Conservation (phyloP, 1,139 yeast species). For the Ogataea hybrid region DNA sequence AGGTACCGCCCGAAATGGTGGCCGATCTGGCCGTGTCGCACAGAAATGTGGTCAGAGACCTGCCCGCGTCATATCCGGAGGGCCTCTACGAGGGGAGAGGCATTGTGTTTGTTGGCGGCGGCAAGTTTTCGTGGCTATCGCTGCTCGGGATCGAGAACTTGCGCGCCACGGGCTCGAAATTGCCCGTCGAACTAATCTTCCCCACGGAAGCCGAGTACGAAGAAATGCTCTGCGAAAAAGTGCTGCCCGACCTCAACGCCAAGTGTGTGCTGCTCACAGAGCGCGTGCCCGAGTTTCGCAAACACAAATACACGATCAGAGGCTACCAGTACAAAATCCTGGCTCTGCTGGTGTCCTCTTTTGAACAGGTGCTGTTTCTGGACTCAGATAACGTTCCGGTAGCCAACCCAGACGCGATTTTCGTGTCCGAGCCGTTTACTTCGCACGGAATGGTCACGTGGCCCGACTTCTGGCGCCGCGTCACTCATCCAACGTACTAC, state of each 20-base stretch:
- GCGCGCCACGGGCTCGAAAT: conserved; percentile 49
- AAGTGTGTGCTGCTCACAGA: conserved; percentile 44
- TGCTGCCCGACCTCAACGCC: conserved; percentile 48
- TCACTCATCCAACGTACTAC: conserved; percentile 57
- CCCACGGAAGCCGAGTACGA: conserved; percentile 46
- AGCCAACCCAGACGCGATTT: conserved; percentile 48
- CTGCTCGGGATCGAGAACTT: conserved; percentile 51
- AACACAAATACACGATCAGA: conserved; percentile 26
- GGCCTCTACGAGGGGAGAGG: conserved; percentile 50
- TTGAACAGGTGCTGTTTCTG: conserved; percentile 52
- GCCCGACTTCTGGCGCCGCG: conserved; percentile 72
- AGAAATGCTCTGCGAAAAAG: conserved; percentile 42
- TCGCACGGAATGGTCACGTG: conserved; percentile 50
- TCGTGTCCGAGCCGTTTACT: conserved; percentile 40
- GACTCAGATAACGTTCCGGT: conserved; percentile 63
- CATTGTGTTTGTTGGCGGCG: conserved; percentile 67
- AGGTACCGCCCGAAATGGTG: conserved; percentile 48
- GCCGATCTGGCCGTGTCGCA: conserved; percentile 52
- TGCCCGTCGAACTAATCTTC: conserved; percentile 65
- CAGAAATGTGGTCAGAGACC: conserved; percentile 44
- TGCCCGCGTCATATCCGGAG: conserved; percentile 47
- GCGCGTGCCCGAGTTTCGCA: conserved; percentile 34
- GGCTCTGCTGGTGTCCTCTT: conserved; percentile 54
- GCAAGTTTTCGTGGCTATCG: conserved; percentile 54
- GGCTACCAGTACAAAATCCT: conserved; percentile 63